These are phyloP conservation scores for Pseudotsuga menziesii DNA, from an alignment of 75 land plant species.

Conservation along the genomic window DNA sequence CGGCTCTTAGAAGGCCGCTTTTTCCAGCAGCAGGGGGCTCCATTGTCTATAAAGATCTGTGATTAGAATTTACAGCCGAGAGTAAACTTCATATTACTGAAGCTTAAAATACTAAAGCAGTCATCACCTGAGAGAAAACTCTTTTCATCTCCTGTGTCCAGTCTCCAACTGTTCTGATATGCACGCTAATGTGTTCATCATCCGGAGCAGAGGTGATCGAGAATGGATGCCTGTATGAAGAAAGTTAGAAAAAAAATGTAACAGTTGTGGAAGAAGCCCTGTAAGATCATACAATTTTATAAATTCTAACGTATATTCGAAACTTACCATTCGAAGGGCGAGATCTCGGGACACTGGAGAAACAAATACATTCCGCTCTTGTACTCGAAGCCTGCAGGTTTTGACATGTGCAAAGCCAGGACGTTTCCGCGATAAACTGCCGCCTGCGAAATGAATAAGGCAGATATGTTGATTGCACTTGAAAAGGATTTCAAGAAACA, in stretches of 20 bases:
- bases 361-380: conserved; percentile 79
- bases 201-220: conserved; percentile 65
- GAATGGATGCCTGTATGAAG: conserved; percentile 51
- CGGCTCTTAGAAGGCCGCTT: conserved; percentile 74
- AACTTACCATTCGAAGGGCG: conserved; percentile 75
- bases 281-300: background rate
- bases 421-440: conserved; percentile 69
- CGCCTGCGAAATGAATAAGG: conserved; percentile 26
- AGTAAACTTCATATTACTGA: no score
- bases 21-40: conserved; percentile 48
- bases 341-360: conserved; percentile 58
- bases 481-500: background rate
- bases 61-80: background rate
- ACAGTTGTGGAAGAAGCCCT: background rate
- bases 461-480: background rate
- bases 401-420: conserved; percentile 65
- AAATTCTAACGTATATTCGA: background rate
- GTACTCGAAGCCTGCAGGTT: conserved; percentile 65
- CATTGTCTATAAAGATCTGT: conserved; percentile 23
- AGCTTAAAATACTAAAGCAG: background rate
- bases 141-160: conserved; percentile 41
- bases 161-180: conserved; percentile 53
- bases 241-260: background rate
- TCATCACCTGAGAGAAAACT: conserved; percentile 35
- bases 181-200: conserved; percentile 56